Conservation (phyloP, 805 yeast genomes). For the Myxozyma mucilagina region DNA sequence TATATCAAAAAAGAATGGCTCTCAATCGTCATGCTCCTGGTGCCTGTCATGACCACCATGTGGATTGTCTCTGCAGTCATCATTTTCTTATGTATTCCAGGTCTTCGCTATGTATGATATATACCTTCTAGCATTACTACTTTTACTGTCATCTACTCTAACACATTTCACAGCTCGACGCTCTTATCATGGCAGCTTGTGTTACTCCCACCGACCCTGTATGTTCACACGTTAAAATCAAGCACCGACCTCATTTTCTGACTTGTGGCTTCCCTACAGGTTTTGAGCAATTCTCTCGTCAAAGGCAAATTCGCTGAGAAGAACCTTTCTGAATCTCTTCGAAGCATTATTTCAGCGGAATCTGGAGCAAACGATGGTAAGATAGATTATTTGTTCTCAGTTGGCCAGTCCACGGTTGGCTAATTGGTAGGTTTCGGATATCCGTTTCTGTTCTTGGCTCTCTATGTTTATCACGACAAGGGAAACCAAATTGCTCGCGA, state of each 20-base stretch:
- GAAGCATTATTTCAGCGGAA: slow-evolving; percentile 65
- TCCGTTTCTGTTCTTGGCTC: slow-evolving; percentile 65
- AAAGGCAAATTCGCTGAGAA: slow-evolving; percentile 69
- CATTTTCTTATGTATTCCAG: slow-evolving; percentile 62
- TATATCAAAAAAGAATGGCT: slow-evolving; percentile 62
- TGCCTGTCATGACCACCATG: slow-evolving; percentile 71
- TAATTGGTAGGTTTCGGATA: slow-evolving; percentile 47
- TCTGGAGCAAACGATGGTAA: slow-evolving; percentile 65
- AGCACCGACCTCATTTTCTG: neutral
- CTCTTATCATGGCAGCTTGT: slow-evolving; percentile 65
- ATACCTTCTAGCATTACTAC: neutral
- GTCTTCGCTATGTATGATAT: slow-evolving; percentile 43
- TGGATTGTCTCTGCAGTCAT: slow-evolving; percentile 67
- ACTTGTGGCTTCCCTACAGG: neutral
- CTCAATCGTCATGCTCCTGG: slow-evolving; percentile 56
- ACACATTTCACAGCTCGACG: slow-evolving; percentile 40
- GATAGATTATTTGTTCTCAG: neutral
- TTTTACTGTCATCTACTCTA: slow-evolving; percentile 36
- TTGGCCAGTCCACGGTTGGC: neutral
- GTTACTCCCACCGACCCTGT: slow-evolving; percentile 80
- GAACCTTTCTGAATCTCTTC: slow-evolving; percentile 58
- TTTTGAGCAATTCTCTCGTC: slow-evolving; percentile 40
- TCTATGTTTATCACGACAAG: slow-evolving; percentile 53
- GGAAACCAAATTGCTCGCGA: slow-evolving; percentile 59
- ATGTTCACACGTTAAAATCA: slow-evolving; percentile 60